Evolutionary conservation across 768 basidiomycete genomes (phyloP), one percentile per base, ranked within the genome.

Genomic region (Lactarius trivialis): DNA sequence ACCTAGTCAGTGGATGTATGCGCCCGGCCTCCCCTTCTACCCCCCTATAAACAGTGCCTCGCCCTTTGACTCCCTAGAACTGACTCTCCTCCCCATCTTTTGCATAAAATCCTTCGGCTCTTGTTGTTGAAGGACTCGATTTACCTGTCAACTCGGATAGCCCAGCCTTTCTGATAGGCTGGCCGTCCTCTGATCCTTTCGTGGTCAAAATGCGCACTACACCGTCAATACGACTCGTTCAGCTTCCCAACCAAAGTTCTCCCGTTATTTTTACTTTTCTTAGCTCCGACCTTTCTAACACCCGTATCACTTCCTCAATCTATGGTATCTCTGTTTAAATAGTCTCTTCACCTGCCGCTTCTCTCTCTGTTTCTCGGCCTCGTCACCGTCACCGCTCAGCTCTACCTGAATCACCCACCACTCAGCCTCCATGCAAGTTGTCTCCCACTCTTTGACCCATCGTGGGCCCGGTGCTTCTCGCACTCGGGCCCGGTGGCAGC

Each of bases 401-500:
- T 12, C 11, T 45, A 9, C 43, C 33, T 52, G 8, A 52, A 58
- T 12, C 30, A 41, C 52, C n/a, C 61, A 54, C 61, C 56, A 49
- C 57, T 63, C 57, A 58, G 7, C 41, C 36, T 14, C 21, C 12
- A 73, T 75, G 72, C 73, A 76, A 69, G 68, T 78, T 32, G 67
- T 76, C 41, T 70, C 76, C n/a, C 78, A 80, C 59, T 73, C 84
- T 11, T 75, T 89, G 60, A 81, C 88, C 77, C 87, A 88, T 71
- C 77, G 88, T 78, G 87, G 85, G 41, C 83, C 85, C 49, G 82
- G 85, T 64, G 75, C 76, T 19, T 70, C 87, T 61, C 84, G 88
- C 68, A 76, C 85, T 55, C 77, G 86, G 72, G 77, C 85, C 68
- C 85, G 90, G 68, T 91, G 89, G 89, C 90, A 91, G 76, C 89